A percentile compares a stretch with the other conserved stretches of the same genome.
Evolutionary conservation across 441 rosid species (phyloP).

Genomic region (Syzygium malaccense): DNA sequence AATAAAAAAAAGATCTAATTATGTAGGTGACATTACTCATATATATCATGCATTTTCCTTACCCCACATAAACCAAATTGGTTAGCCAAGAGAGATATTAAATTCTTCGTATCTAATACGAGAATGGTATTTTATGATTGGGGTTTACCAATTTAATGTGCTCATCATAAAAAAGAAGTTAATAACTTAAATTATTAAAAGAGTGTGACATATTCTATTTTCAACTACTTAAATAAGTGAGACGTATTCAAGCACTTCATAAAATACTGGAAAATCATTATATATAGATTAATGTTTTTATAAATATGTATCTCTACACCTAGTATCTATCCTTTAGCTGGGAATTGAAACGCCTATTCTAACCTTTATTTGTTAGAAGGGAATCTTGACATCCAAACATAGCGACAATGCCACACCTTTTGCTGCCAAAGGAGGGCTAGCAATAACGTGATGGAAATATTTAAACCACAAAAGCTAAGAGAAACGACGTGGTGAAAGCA

Average conservation of each 20-base stretch:
- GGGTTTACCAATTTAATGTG: not conserved
- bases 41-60: not conserved
- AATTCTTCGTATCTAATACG: not conserved
- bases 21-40: not conserved
- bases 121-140: not conserved
- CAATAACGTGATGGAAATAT: not conserved
- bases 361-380: not conserved
- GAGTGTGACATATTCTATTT: not conserved
- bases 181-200: not conserved
- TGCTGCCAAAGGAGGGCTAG: not conserved
- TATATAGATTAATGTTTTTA: not conserved
- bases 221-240: not conserved
- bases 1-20: not conserved
- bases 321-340: not conserved
- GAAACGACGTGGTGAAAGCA: not conserved
- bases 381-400: not conserved
- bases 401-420: not conserved
- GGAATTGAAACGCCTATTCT: not conserved
- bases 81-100: not conserved
- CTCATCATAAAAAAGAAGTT: not conserved
- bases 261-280: not conserved
- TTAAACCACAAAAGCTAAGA: not conserved
- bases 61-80: not conserved
- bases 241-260: not conserved
- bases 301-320: not conserved